Evolutionary conservation across 108 stramenopile genomes (phyloP).

Genomic region (Pseudonitzschia delicatissima): DNA sequence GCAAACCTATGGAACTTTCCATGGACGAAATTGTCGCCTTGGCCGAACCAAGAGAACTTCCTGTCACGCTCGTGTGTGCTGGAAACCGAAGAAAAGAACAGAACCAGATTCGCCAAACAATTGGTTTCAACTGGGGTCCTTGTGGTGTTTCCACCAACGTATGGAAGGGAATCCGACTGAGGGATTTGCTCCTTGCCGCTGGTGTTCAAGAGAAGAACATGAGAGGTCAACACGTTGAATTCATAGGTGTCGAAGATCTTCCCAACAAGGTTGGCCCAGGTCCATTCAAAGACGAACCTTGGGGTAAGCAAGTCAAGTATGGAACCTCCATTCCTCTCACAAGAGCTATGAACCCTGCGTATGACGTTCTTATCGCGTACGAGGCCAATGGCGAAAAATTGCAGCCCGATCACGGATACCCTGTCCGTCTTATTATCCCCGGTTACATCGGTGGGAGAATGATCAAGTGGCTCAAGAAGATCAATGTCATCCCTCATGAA

Average conservation of each 20-base stretch:
- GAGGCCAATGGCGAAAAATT: constrained; percentile 91
- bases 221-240: constrained; percentile 84
- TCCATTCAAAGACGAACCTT: constrained; percentile 83
- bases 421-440: constrained; percentile 94
- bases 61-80: constrained; percentile 95
- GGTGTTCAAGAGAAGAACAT: constrained; percentile 83
- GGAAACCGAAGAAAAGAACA: constrained; percentile 98
- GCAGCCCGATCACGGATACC: constrained; percentile 97
- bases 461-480: constrained; percentile 95
- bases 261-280: constrained; percentile 93
- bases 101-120: constrained; percentile 96
- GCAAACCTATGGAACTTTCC: constrained; percentile 55
- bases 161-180: constrained; percentile 91
- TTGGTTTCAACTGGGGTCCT: constrained; percentile 97
- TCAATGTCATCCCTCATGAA: constrained; percentile 89
- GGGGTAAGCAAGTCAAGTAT: constrained; percentile 93
- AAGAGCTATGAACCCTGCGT: constrained; percentile 93
- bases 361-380: constrained; percentile 91
- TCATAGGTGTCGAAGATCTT: constrained; percentile 88
- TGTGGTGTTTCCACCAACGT: constrained; percentile 91
- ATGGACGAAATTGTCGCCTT: constrained; percentile 79
- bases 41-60: constrained; percentile 73
- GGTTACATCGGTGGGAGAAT: constrained; percentile 98
- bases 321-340: constrained; percentile 92
- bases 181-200: constrained; percentile 79